phyloP scores from a whole-genome alignment of 2,329 filamentous ascomycete genomes.

The Pseudogymnoascus sp. region DNA sequence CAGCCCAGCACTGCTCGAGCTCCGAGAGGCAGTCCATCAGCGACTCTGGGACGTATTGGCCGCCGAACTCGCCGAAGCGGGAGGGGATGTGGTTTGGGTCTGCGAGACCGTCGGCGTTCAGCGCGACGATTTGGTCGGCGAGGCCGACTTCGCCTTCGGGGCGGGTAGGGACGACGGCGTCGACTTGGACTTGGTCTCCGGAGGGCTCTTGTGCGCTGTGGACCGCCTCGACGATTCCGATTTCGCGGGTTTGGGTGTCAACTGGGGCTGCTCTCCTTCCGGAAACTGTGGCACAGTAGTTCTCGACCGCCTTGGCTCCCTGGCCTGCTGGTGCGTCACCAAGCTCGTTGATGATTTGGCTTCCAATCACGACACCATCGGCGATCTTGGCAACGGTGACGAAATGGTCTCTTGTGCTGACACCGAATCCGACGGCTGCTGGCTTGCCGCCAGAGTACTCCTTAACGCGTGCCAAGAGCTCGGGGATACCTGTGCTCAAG shows the following conservation, averaged over 20 bases:
- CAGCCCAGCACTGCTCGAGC: slow-evolving; percentile 83
- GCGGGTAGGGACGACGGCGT: slow-evolving; percentile 47
- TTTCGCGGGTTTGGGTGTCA: slow-evolving; percentile 49
- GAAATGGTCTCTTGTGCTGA: slow-evolving; percentile 93
- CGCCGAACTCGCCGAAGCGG: slow-evolving; percentile 91
- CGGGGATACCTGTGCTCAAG: slow-evolving; percentile 72
- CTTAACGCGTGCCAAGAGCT: slow-evolving; percentile 77
- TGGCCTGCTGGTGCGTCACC: slow-evolving; percentile 58
- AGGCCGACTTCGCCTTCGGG: slow-evolving; percentile 31
- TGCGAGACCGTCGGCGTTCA: slow-evolving; percentile 46
- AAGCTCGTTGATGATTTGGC: slow-evolving; percentile 82
- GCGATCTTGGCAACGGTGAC: slow-evolving; percentile 72
- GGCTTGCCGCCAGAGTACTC: slow-evolving; percentile 86
- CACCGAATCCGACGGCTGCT: slow-evolving; percentile 88
- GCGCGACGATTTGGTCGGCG: slow-evolving; percentile 57
- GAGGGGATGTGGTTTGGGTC: slow-evolving; percentile 58
- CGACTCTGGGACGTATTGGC: slow-evolving; percentile 94
- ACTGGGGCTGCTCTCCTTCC: slow-evolving; percentile 40
- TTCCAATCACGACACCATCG: slow-evolving; percentile 94
- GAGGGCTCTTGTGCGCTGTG: slow-evolving; percentile 51
- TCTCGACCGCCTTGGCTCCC: slow-evolving; percentile 65
- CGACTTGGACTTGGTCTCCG: slow-evolving; percentile 55
- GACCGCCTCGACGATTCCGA: slow-evolving; percentile 62
- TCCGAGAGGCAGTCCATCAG: slow-evolving; percentile 94
- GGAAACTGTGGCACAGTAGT: slow-evolving; percentile 74